Base-by-base conservation (phyloP, 169 alveolate genomes). In the Cryptosporidium tyzzeri region DNA sequence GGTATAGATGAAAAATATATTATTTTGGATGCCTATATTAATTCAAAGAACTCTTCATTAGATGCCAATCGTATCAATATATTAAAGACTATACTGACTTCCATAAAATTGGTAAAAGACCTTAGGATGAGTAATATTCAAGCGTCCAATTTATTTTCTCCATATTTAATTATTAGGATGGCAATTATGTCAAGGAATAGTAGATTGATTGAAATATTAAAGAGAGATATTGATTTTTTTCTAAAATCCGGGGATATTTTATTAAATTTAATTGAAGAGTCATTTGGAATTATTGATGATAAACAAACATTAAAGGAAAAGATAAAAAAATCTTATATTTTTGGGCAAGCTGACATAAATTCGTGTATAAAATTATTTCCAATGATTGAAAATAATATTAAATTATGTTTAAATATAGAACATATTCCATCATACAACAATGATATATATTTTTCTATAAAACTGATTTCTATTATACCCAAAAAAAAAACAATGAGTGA, bases 311-410 rank as follows among this genome's bases (percentile, higher is more conserved):
- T 62, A 2, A 62, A 16, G 6, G 51, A 35, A 44, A 61, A 39
- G 41, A 62, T 80, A 1, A 65, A 39, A 62, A 44, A 21, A 45
- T 80, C 75, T 59, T 14, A 33, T 29, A 62, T 80, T 62, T 80
- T 80, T 80, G 89, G 89, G n/a, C 73, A 65, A 35, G 89, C 89
- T n/a, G 65, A 80, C 26, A 9, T 59, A 10, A 29, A 80, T 16
- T 59, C n/a, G 33, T 80, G 89, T 21, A 16, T 23, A 23, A n/a
- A 80, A 39, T 31, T 59, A 44, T 80, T 80, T 62, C 89, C 75
- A 12, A 62, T 39, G 9, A 35, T 62, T 37, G 41, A 21, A 2
- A 33, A 62, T 18, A 18, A 37, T 10, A 14, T 39, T 35, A 65
- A 65, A 21, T 6, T 58, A 31, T n/a, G 37, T 8, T 21, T 55